Base-by-base conservation (phyloP, 257 asterid genomes). In the Fraxinus americana region DNA sequence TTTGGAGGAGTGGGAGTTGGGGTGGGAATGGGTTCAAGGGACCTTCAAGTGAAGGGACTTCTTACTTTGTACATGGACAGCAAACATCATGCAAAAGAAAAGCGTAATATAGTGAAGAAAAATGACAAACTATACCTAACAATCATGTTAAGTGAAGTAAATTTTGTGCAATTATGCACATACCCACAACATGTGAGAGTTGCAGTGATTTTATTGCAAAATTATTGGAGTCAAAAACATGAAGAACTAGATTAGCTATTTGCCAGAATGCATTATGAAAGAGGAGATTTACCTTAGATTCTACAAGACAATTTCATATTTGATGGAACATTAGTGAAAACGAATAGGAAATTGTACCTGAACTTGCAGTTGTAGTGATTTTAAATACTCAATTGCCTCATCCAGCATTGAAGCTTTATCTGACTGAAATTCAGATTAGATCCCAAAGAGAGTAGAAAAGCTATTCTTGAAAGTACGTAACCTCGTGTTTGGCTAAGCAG, bases 331-430 rank as follows among this genome's bases (percentile, higher is more conserved):
- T 48, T 14, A 48, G 14, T 48, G 57, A 48, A 45, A 48, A 16
- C n/a, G 57, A 16, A 13, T 11, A 65, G 71, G 14, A 27, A 71
- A 71, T 52, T 27, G 2, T 83, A 93, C 98, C 97, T 92, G 98
- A 36, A 92, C 92, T 88, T 93, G 97, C 75, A 90, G 57, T 73
- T 91, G 97, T 10, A 93, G 92, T 10, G 97, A 86, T 86, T 93
- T 93, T 84, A 91, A 80, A 85, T 91, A 91, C 78, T 90, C 97
- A 36, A 93, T 93, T 71, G 98, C 96, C 82, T 92, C 98, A 72
- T 91, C 96, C 83, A 93, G 71, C 91, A 93, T 90, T 8, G 98
- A 93, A 63, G 97, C 98, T 81, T 91, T 91, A 84, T 91, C 98
- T 0, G 92, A 86, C 98, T 93, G 89, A 77, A 82, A 82, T 65